Evolutionary conservation across 2,329 filamentous ascomycete species (phyloP).

Genomic region (Ophiostoma sp.): DNA sequence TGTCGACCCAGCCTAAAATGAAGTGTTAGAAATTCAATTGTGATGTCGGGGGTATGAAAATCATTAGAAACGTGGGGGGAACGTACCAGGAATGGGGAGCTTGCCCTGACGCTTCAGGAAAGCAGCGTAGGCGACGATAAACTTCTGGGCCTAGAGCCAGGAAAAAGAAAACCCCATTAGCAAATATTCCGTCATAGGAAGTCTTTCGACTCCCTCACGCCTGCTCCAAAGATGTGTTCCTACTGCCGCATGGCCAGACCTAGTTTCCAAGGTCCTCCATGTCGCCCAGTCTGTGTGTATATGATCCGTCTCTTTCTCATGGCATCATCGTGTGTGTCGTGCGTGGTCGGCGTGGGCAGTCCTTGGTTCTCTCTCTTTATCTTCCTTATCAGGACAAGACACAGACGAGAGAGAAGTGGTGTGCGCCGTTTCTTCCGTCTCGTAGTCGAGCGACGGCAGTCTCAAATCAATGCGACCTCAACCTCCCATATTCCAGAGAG

Average conservation of each 20-base stretch:
- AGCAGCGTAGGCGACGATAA: slow-evolving; percentile 78
- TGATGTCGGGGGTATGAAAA: slow-evolving; percentile 4
- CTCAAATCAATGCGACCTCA: neutral
- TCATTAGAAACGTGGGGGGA: neutral
- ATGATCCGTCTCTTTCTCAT: neutral
- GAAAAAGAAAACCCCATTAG: slow-evolving; percentile 58
- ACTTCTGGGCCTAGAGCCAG: slow-evolving; percentile 72
- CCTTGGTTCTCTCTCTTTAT: neutral
- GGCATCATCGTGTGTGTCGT: slow-evolving; percentile 1
- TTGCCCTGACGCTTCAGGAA: slow-evolving; percentile 95
- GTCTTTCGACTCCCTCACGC: slow-evolving; percentile 70
- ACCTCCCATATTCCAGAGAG: neutral
- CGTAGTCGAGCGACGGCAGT: neutral
- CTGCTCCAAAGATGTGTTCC: slow-evolving; percentile 54
- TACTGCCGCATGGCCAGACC: slow-evolving; percentile 13
- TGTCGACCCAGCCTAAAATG: slow-evolving; percentile 91
- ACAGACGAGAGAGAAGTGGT: neutral
- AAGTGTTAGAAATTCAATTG: neutral
- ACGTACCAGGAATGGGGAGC: slow-evolving; percentile 79
- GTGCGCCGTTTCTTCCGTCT: neutral
- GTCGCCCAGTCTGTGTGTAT: slow-evolving; percentile 6
- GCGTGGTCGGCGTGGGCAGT: neutral
- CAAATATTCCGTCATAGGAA: slow-evolving; percentile 71
- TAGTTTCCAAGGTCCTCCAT: neutral
- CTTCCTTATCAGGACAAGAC: slow-evolving; percentile 7